These are phyloP conservation scores for Clavariopsis aquatica DNA, from an alignment of 495 filamentous ascomycete genomes.

Conservation along the genomic window DNA sequence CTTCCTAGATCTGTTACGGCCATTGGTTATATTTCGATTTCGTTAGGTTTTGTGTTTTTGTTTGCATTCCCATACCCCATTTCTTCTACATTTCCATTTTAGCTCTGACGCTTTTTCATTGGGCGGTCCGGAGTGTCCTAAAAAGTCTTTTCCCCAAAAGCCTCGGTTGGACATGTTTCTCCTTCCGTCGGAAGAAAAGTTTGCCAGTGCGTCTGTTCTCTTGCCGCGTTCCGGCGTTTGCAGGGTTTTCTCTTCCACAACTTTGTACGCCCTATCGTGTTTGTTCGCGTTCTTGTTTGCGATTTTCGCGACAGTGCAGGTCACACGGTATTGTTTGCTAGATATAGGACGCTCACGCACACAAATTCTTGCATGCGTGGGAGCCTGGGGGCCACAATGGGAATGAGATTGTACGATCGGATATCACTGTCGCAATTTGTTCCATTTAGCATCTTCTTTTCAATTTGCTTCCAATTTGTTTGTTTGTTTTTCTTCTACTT, in stretches of 20 bases:
- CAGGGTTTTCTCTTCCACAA: conserved; percentile 2
- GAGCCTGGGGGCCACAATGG: conserved; percentile 5
- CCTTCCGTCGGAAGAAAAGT: conserved; percentile 25
- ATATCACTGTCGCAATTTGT: conserved; percentile 14
- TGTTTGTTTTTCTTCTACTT: too few species aligned
- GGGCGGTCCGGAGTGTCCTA: conserved; percentile 29
- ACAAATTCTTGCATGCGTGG: conserved; percentile 23
- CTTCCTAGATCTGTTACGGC: background rate
- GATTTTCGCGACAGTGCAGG: conserved; percentile 20
- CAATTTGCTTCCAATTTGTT: too few species aligned
- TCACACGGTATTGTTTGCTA: conserved; percentile 31
- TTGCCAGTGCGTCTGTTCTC: conserved; percentile 11
- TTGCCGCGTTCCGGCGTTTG: conserved; percentile 14
- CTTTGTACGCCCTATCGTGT: conserved; percentile 7
- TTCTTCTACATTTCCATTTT: conserved; percentile 5
- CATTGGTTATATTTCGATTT: background rate
- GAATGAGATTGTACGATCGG: conserved; percentile 35
- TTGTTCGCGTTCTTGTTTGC: conserved; percentile 10
- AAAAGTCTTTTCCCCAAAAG: conserved; percentile 34
- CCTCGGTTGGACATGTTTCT: conserved; percentile 7
- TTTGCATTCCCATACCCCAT: conserved; percentile 16
- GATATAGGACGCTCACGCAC: conserved; percentile 35
- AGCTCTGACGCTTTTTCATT: conserved; percentile 19
- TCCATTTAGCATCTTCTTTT: too few species aligned
- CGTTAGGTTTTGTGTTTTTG: background rate